phyloP scores from a whole-genome alignment of 1,284 basidiomycete genomes.

The Pseudozyma tsukubaensis region DNA sequence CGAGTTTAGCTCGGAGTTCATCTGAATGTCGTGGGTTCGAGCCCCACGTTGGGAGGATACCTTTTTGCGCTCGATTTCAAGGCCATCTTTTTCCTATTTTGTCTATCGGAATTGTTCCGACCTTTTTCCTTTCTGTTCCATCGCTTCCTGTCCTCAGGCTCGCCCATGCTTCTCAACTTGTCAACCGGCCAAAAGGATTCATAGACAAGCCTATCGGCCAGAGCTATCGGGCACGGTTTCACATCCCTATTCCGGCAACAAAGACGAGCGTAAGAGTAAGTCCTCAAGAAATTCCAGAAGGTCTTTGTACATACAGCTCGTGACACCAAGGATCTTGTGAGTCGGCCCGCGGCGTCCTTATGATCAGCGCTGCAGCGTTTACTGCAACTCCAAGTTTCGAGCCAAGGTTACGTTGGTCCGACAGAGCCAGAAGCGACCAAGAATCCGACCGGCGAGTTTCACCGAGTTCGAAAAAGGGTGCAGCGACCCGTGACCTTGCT shows the following conservation, averaged over 20 bases:
- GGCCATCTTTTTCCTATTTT: not conserved
- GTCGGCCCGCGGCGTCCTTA: too few species aligned
- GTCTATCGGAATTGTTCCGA: not conserved
- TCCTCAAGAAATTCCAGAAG: too few species aligned
- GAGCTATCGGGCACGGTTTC: too few species aligned
- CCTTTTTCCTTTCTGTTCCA: constrained; percentile 2
- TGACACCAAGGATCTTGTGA: too few species aligned
- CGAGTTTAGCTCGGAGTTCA: constrained; percentile 36
- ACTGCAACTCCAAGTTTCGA: too few species aligned
- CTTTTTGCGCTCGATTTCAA: constrained; percentile 16
- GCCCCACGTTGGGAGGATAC: constrained; percentile 66
- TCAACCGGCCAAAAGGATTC: not conserved
- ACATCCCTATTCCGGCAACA: too few species aligned
- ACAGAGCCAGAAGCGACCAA: not conserved
- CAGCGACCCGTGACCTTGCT: constrained; percentile 21
- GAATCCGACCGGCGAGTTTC: not conserved
- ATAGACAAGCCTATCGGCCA: not conserved
- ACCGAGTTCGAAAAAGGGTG: not conserved
- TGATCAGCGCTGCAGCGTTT: too few species aligned
- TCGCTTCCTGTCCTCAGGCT: not conserved
- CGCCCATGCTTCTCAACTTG: too few species aligned
- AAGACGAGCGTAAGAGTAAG: too few species aligned
- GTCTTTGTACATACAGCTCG: too few species aligned
- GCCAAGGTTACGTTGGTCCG: not conserved
- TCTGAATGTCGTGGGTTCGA: constrained; percentile 68